Evolutionary conservation across 805 yeast species (phyloP), one percentile per base, ranked within the genome.

Genomic region (Suhomyces pyralidae): DNA sequence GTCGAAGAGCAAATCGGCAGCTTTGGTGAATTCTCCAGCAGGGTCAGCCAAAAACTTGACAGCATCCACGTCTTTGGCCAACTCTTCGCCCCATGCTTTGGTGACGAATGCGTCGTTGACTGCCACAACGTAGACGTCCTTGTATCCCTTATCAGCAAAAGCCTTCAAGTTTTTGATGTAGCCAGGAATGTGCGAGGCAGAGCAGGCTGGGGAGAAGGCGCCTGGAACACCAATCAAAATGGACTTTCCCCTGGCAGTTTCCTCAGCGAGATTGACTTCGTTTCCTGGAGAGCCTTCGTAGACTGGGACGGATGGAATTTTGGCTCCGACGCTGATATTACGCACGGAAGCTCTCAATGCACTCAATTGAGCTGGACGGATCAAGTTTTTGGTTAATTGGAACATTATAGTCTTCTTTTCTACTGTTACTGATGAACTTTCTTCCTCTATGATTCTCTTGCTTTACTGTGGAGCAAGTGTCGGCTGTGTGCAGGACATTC

Each of bases 71-170:
- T 58, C 59, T 7, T 51, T 51, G 17, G 58, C 58, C 38, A 71
- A 60, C 2, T 46, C 24, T 51, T 83, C 80, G 44, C 81, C 82
- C 96, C 96, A 91, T 0, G 94, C 92, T 60, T 82, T 80, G 63
- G 85, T 82, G 48, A 90, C 97, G 68, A 91, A 91, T 2, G 94
- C 81, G 66, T 91, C 97, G 69, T 91, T 91, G 47, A 89, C 96
- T 17, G 94, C 79, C 34, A 91, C 81, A 43, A 91, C 82, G 61
- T 78, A 83, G 49, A 90, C 68, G 45, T 81, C 70, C 24, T 71
- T 61, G 70, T 81, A 77, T n/a, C 96, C 96, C 70, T 86, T 85
- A 26, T 75, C 76, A 55, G 79, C 73, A 63, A 90, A 81, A 32
- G 79, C 74, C 6, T 76, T 64, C 53, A 80, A 68, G 45, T 78